A percentile compares a stretch with the other conserved stretches of the same genome.
Conservation (phyloP, 2,329 filamentous ascomycete species). For the Sporothrix phasma region DNA sequence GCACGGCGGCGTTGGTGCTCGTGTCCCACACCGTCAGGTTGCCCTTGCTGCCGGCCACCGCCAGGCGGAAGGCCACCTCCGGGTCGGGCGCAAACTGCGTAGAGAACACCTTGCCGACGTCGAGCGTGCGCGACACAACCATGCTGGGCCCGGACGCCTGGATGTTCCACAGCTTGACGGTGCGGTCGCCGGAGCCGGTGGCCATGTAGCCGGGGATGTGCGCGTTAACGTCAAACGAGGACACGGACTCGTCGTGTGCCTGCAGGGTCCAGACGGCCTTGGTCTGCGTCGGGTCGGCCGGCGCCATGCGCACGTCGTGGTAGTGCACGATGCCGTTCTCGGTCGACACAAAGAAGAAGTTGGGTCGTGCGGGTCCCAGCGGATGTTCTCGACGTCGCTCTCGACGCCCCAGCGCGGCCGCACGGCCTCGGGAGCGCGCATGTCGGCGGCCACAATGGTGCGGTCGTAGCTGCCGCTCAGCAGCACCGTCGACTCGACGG, state of each 20-base stretch:
- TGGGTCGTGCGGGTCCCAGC: conserved; percentile 87
- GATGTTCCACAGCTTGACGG: conserved; percentile 95
- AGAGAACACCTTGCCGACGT: conserved; percentile 90
- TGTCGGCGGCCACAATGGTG: conserved; percentile 88
- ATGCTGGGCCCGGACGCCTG: conserved; percentile 70
- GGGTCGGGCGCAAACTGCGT: conserved; percentile 81
- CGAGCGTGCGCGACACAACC: conserved; percentile 83
- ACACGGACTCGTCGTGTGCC: conserved; percentile 86
- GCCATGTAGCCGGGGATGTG: conserved; percentile 85
- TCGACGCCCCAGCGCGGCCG: conserved; percentile 85
- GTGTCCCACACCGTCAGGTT: conserved; percentile 94
- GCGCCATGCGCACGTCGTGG: conserved; percentile 73
- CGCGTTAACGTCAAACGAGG: conserved; percentile 85
- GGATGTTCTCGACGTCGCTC: conserved; percentile 84
- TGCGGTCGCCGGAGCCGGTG: conserved; percentile 88
- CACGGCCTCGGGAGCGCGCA: conserved; percentile 81
- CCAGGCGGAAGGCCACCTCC: conserved; percentile 83
- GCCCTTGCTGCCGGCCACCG: conserved; percentile 91
- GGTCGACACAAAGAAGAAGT: conserved; percentile 92
- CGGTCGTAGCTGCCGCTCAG: conserved; percentile 92
- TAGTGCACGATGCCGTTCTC: conserved; percentile 88
- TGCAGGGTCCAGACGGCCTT: conserved; percentile 92
- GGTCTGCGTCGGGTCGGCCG: conserved; percentile 59
- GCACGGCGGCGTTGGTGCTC: conserved; percentile 78
- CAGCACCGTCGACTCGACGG: conserved; percentile 74